Base-by-base conservation (phyloP, 768 basidiomycete species). In the Gloeophyllum trabeum region DNA sequence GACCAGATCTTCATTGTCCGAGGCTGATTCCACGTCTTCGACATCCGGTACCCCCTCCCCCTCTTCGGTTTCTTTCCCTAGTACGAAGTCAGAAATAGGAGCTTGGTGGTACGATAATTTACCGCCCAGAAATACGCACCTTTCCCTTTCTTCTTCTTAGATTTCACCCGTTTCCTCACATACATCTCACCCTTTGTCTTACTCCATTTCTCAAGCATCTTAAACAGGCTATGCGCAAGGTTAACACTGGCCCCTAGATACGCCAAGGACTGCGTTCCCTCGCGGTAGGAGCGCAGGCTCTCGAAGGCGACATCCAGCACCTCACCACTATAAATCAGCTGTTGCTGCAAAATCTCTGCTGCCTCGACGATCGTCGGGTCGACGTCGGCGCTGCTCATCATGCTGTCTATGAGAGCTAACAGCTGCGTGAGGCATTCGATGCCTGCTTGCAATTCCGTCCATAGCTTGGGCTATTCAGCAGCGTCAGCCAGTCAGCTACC, bases 251-350 rank as follows among this genome's bases (percentile, higher is more conserved):
- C 76, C 55, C 92, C 86, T 41, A 98, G 77, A 63, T 90, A 97
- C 5, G 80, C 77, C 39, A 83, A 62, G 1, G 73, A 75, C 49
- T 85, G 82, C 4, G 87, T 81, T 39, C 80, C 90, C 36, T 82
- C 74, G 49, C 81, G 86, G 67, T 91, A 97, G 20, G 67, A 65
- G 38, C 75, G 68, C 39, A 98, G 59, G 42, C 85, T 81, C 20
- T 84, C 81, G 35, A 92, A 65, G 0, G 91, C 75, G 19, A 91
- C 76, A 50, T 98, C 93, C 42, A 98, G 77, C 14, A 93, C 80
- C 48, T 97, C 91, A 24, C 89, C 92, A 51, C 92, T 92, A 65
- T 97, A 98, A 53, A 97, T 83, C 20, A 99, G 67, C 57, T 96
- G 89, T 48, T 90, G 79, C 51, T 91, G 87, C 1, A 98, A 68